A percentile compares a stretch with the other conserved stretches of the same genome.
phyloP scores from a whole-genome alignment of 345 rosid species.

The Populus alba region DNA sequence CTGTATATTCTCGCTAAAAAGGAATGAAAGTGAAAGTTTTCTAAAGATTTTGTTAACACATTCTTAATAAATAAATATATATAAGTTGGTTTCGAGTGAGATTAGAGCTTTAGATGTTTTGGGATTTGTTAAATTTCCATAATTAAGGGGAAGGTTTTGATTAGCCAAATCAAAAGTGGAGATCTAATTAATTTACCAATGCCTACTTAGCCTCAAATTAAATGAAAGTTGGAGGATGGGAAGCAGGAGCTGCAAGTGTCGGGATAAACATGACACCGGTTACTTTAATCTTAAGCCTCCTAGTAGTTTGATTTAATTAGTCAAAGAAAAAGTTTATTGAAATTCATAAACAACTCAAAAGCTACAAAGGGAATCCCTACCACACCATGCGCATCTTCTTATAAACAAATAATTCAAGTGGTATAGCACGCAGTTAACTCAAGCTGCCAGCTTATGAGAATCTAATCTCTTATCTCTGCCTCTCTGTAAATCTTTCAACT shows the following conservation, averaged over 20 bases:
- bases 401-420: slow-evolving; percentile 17
- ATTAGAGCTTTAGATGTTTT: slow-evolving; percentile 9
- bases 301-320: background rate
- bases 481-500: background rate
- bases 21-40: slow-evolving; percentile 14
- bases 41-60: slow-evolving; percentile 3
- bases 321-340: slow-evolving; percentile 22
- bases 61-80: background rate
- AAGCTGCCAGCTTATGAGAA: slow-evolving; percentile 27
- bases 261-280: slow-evolving; percentile 52
- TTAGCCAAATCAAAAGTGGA: slow-evolving; percentile 25
- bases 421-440: slow-evolving; percentile 18
- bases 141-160: slow-evolving; percentile 13
- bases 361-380: slow-evolving; percentile 35
- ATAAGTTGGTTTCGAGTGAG: slow-evolving; percentile 1
- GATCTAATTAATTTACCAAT: slow-evolving; percentile 9
- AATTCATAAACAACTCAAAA: slow-evolving; percentile 39
- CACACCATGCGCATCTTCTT: slow-evolving; percentile 43
- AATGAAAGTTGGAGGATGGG: slow-evolving; percentile 47
- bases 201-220: slow-evolving; percentile 19
- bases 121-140: slow-evolving; percentile 31
- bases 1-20: slow-evolving; percentile 16
- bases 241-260: slow-evolving; percentile 46
- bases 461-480: slow-evolving; percentile 15
- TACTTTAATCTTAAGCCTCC: slow-evolving; percentile 15